Evolutionary conservation across 805 yeast species (phyloP).

Genomic region (Metschnikowia bowlesiae): DNA sequence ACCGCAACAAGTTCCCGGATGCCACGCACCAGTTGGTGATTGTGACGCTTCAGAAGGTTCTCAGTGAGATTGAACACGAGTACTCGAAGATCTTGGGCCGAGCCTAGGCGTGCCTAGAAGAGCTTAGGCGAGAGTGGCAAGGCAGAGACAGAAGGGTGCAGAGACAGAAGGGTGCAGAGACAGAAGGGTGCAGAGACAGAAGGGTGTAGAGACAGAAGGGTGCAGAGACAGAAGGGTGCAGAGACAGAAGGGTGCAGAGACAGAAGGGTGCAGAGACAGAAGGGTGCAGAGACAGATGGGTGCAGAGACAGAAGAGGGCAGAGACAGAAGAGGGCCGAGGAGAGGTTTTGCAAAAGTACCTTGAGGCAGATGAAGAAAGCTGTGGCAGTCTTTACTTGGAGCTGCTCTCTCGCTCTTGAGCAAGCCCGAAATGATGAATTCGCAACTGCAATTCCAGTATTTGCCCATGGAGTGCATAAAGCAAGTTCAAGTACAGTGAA

Average conservation of each 20-base stretch:
- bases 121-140: slow-evolving; percentile 17
- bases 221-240: no score
- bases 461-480: slow-evolving; percentile 85
- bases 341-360: slow-evolving; percentile 40
- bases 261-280: no score
- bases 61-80: slow-evolving; percentile 59
- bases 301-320: no score
- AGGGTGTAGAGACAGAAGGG: no score
- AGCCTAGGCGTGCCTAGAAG: no score
- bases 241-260: no score
- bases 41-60: slow-evolving; percentile 66
- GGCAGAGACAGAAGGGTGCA: no score
- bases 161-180: no score
- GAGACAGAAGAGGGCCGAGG: slow-evolving; percentile 34
- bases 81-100: slow-evolving; percentile 49
- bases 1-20: slow-evolving; percentile 80
- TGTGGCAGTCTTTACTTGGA: slow-evolving; percentile 35
- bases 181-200: no score
- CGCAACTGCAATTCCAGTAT: slow-evolving; percentile 78
- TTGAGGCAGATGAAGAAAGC: slow-evolving; percentile 30
- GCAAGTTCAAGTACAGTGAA: slow-evolving; percentile 73
- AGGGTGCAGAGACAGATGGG: no score
- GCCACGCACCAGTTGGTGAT: slow-evolving; percentile 79
- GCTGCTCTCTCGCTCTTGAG: slow-evolving; percentile 41
- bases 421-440: slow-evolving; percentile 52